Percentiles rank a stretch among this genome's conserved stretches.
Conservation (phyloP, 768 basidiomycete genomes). For the Lentinus brumalis region DNA sequence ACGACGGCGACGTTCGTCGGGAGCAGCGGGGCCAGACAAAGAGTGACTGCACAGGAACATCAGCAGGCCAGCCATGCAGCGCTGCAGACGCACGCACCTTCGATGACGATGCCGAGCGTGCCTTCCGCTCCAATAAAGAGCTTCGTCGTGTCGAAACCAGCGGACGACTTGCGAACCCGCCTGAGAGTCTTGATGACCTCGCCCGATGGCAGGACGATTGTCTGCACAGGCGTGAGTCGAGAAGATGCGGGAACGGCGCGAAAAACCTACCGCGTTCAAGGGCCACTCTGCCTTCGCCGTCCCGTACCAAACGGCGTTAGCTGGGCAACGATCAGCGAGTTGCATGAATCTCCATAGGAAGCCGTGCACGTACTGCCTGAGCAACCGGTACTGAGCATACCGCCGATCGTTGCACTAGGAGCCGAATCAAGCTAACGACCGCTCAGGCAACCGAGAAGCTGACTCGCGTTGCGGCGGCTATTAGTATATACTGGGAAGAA, state of each 20-base stretch:
- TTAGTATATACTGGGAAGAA: conserved; percentile 87
- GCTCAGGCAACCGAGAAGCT: background rate
- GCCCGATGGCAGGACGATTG: conserved; percentile 86
- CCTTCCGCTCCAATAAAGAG: conserved; percentile 84
- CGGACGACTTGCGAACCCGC: conserved; percentile 79
- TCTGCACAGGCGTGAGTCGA: conserved; percentile 44
- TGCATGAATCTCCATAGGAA: background rate
- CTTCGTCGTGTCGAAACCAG: conserved; percentile 85
- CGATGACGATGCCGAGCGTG: conserved; percentile 87
- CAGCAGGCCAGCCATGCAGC: background rate
- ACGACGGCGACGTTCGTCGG: conserved; percentile 84
- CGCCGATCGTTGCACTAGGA: conserved; percentile 81
- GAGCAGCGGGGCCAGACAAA: conserved; percentile 77
- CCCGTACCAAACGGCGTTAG: conserved; percentile 84
- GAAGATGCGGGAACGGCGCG: background rate
- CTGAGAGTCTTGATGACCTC: conserved; percentile 88
- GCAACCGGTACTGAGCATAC: conserved; percentile 86
- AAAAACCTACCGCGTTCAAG: conserved; percentile 64
- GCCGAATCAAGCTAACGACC: conserved; percentile 65
- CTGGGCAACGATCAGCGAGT: conserved; percentile 32
- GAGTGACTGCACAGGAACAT: conserved; percentile 57
- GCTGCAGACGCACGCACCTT: conserved; percentile 46
- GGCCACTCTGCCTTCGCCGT: conserved; percentile 93
- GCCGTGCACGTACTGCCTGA: conserved; percentile 59
- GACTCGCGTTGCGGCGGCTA: background rate